Base-by-base conservation (phyloP, 768 basidiomycete genomes). In the Phanerochaete carnosa region DNA sequence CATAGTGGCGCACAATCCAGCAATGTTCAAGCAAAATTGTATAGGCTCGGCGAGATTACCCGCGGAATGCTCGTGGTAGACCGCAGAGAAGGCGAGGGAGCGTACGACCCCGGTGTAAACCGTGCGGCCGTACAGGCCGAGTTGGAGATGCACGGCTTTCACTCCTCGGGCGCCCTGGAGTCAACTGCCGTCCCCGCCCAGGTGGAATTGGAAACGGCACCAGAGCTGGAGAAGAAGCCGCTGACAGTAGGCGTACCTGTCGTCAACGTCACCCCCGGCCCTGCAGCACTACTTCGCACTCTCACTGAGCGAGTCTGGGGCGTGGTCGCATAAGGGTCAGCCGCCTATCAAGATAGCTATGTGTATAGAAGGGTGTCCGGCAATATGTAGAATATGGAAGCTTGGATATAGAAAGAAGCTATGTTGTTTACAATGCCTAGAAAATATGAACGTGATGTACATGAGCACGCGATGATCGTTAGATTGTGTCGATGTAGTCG, bases 31-130 rank as follows among this genome's bases (percentile, higher is more conserved):
- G 6, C 39, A 4, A 43, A 43, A 19, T 28, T 60, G 37, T 55
- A 33, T 33, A 90, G 94, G 50, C 77, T 71, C 2, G 94, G 92
- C 0, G 92, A 95, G 70, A 68, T 89, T 22, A 94, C 92, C 6
- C 80, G 92, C 30, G 93, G 94, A 12, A 94, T 95, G 90, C 79
- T 94, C 62, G 90, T 95, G 1, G 83, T 91, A 12, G 94, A 96
- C 71, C 77, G 90, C 62, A 80, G 94, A 45, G 80, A 79, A 9
- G 89, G 88, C 55, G 73, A 76, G 53, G 79, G 81, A n/a, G 86
- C 82, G 1, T 88, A 90, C 70, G 79, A 83, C 1, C 82, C 84
- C 1, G 88, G 89, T 8, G 75, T 76, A 15, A 91, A 87, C 69
- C 84, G 90, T 45, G 83, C 85, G 6, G 71, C 82, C 60, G 80